Conservation (phyloP, 2,329 filamentous ascomycete species). For the Nemania bipapillata region DNA sequence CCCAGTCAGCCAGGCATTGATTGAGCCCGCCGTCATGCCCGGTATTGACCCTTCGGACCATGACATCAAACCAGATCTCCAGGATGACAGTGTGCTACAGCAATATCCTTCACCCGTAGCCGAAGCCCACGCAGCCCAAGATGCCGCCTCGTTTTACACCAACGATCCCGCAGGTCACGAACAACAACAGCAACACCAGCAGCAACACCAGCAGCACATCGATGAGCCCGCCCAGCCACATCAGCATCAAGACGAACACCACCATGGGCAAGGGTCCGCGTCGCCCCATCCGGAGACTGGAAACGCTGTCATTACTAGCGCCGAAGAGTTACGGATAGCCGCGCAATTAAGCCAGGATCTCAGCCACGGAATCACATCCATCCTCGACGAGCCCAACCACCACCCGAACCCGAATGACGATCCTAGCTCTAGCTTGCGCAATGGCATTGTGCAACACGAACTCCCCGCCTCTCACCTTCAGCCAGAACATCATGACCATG, state of each 20-base stretch:
- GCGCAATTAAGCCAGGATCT: slow-evolving; percentile 68
- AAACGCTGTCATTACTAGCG: slow-evolving; percentile 57
- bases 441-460: slow-evolving; percentile 58
- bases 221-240: slow-evolving; percentile 39
- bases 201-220: slow-evolving; percentile 44
- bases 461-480: slow-evolving; percentile 40
- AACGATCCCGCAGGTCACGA: slow-evolving; percentile 42
- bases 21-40: slow-evolving; percentile 43
- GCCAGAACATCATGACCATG: slow-evolving; percentile 8
- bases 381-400: slow-evolving; percentile 47
- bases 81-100: slow-evolving; percentile 50
- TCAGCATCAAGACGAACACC: slow-evolving; percentile 44
- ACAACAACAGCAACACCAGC: slow-evolving; percentile 41
- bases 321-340: slow-evolving; percentile 68
- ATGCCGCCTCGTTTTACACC: slow-evolving; percentile 58
- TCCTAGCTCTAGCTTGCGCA: slow-evolving; percentile 49
- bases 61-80: slow-evolving; percentile 41
- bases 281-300: slow-evolving; percentile 57
- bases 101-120: slow-evolving; percentile 61
- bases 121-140: slow-evolving; percentile 59
- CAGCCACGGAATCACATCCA: slow-evolving; percentile 62
- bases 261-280: slow-evolving; percentile 45
- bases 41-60: slow-evolving; percentile 47
- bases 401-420: slow-evolving; percentile 57
- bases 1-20: slow-evolving; percentile 33